A percentile compares a stretch with the other conserved stretches of the same genome.
Conservation (phyloP, 805 yeast species). For the Isabelozyma pseudorhagii region DNA sequence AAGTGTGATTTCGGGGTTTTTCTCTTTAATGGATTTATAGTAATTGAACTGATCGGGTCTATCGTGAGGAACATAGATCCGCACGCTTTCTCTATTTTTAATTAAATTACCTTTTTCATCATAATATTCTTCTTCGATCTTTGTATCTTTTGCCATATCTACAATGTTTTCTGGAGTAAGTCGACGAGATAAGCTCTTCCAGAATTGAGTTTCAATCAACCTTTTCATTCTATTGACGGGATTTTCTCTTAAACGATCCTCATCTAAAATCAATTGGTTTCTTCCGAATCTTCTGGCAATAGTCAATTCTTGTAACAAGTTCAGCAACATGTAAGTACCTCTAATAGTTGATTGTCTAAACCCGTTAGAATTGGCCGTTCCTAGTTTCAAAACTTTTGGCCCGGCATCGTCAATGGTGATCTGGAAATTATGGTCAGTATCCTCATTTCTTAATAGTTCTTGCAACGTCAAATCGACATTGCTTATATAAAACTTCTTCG, state of each 20-base stretch:
- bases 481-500: slow-evolving; percentile 62
- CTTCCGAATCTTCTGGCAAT: slow-evolving; percentile 81
- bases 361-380: slow-evolving; percentile 84
- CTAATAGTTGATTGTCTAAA: slow-evolving; percentile 67
- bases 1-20: slow-evolving; percentile 54
- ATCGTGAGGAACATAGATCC: slow-evolving; percentile 73
- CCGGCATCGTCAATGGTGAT: slow-evolving; percentile 39
- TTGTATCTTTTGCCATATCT: slow-evolving; percentile 74
- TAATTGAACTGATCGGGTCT: slow-evolving; percentile 73
- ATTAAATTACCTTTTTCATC: slow-evolving; percentile 29
- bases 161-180: slow-evolving; percentile 60
- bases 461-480: slow-evolving; percentile 72
- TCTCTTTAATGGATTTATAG: slow-evolving; percentile 50
- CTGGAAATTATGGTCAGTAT: slow-evolving; percentile 80
- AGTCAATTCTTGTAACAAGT: slow-evolving; percentile 82
- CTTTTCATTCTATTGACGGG: slow-evolving; percentile 78
- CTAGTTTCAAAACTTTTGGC: slow-evolving; percentile 26
- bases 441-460: slow-evolving; percentile 70
- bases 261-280: slow-evolving; percentile 75
- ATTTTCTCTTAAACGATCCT: slow-evolving; percentile 78
- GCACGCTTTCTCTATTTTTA: slow-evolving; percentile 54
- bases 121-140: slow-evolving; percentile 52
- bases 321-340: slow-evolving; percentile 88
- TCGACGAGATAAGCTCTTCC: slow-evolving; percentile 75
- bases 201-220: slow-evolving; percentile 71